Conservation (phyloP, 1,139 yeast genomes). For the Blastobotrys capitulatus region DNA sequence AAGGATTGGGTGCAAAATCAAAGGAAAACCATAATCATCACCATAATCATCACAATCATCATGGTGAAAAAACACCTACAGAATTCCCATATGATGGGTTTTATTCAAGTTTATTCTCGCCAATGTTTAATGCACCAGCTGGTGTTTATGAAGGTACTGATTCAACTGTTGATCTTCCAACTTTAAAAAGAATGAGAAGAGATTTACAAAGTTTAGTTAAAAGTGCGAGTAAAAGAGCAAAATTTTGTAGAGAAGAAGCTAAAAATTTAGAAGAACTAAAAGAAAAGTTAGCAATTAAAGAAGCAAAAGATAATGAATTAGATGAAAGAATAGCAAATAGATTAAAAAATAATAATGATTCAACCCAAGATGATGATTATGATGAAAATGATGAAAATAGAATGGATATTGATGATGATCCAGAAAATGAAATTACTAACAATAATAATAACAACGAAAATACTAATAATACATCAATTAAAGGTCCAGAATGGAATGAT, state of each 20-base stretch:
- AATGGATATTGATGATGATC: conserved; percentile 8
- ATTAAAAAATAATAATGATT: background rate
- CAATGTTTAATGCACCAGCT: conserved; percentile 9
- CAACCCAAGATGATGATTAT: conserved; percentile 10
- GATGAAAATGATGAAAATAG: background rate
- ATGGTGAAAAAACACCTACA: background rate
- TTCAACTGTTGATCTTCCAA: background rate
- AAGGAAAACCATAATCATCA: background rate
- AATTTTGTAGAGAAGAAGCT: conserved; percentile 11
- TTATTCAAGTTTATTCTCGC: conserved; percentile 6
- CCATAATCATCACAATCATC: background rate
- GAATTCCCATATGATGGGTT: conserved; percentile 10
- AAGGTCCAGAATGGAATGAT: background rate
- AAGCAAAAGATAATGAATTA: conserved; percentile 9
- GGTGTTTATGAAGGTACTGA: conserved; percentile 7
- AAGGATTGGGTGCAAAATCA: too few species aligned
- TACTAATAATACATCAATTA: background rate
- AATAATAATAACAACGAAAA: background rate
- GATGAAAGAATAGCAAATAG: background rate
- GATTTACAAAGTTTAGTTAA: conserved; percentile 8
- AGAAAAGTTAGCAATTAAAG: conserved; percentile 14
- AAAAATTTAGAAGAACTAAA: conserved; percentile 19
- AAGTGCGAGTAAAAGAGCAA: conserved; percentile 2
- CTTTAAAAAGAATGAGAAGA: conserved; percentile 5
- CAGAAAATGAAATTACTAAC: conserved; percentile 3